Percentiles rank a stretch among this genome's conserved stretches.
Conservation (phyloP, 2,329 filamentous ascomycete genomes). For the Fusarium nematophilum region DNA sequence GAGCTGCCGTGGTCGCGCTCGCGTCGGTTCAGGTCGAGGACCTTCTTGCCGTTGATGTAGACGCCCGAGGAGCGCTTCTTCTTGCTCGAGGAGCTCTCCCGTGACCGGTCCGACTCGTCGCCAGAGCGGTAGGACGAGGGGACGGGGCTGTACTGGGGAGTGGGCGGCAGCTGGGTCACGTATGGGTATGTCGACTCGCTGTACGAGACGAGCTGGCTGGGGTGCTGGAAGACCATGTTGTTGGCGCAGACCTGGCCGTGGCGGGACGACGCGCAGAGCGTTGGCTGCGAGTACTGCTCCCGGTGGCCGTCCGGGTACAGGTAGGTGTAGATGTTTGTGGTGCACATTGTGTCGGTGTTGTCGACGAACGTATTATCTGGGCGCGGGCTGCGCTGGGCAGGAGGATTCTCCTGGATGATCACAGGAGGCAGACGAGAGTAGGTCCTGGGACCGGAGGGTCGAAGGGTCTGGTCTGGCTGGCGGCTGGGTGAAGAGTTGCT, state of each 20-base stretch:
- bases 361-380: constrained; percentile 19
- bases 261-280: constrained; percentile 54
- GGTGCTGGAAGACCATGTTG: constrained; percentile 55
- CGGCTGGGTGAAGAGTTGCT: constrained; percentile 22
- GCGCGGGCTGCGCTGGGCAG: constrained; percentile 36
- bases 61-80: constrained; percentile 50
- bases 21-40: constrained; percentile 49
- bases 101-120: constrained; percentile 52
- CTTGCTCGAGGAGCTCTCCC: constrained; percentile 46
- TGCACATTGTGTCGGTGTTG: constrained; percentile 61
- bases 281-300: constrained; percentile 49
- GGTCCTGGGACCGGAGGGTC: constrained; percentile 13
- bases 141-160: constrained; percentile 51
- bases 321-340: constrained; percentile 59
- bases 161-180: constrained; percentile 53
- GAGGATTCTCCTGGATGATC: constrained; percentile 38
- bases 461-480: constrained; percentile 21
- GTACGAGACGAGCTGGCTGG: constrained; percentile 51
- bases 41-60: constrained; percentile 53
- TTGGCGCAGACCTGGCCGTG: constrained; percentile 56
- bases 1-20: constrained; percentile 39
- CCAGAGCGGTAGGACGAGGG: constrained; percentile 51
- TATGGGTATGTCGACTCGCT: constrained; percentile 44
- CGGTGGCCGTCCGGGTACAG: constrained; percentile 58
- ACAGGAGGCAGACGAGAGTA: constrained; percentile 30